Base-by-base conservation (phyloP, 2,329 filamentous ascomycete genomes). In the Zymoseptoria tritici region DNA sequence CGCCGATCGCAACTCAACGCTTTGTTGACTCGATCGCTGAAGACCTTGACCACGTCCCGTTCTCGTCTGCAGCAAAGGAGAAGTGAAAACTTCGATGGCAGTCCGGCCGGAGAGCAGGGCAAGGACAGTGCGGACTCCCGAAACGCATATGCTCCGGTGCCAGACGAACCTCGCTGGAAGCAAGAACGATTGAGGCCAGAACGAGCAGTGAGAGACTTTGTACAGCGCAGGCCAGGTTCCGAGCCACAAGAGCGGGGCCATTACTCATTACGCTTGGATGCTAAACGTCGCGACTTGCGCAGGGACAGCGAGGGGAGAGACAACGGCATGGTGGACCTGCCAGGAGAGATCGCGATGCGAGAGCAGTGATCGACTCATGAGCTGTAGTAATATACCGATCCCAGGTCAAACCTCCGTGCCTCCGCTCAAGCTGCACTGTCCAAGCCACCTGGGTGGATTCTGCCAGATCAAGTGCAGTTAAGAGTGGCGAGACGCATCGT, bases 1-100 rank as follows among this genome's bases (percentile, higher is more conserved):
- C 60, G 66, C 13, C 59, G 68, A 21, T 56, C 55, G 8, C 60
- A 63, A 49, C 54, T 72, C 20, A 56, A 31, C 9, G 53, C 62
- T 50, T 66, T 68, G 21, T 50, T 70, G n/a, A 52, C 19, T 49
- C 8, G 55, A 16, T 46, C 36, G 36, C 16, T 46, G 36, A 46
- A 46, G 13, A 46, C 5, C 11, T 46, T 46, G 36, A 16, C 36
- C 16, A 46, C 3, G 11, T 46, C 36, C 13, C 36, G 36, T 46
- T 46, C 36, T n/a, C 36, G 36, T n/a, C 6, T 46, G 36, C 36
- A 46, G 36, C 36, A 46, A 46, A n/a, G 13, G 16, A 46, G 36
- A 46, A 16, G 36, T n/a, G 16, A 46, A 2, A n/a, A n/a, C 16
- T n/a, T 16, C n/a, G 36, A 46, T 46, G 36, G 4, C 13, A 46